Conservation (phyloP, 768 basidiomycete species). For the Naganishia vaughanmartiniae region DNA sequence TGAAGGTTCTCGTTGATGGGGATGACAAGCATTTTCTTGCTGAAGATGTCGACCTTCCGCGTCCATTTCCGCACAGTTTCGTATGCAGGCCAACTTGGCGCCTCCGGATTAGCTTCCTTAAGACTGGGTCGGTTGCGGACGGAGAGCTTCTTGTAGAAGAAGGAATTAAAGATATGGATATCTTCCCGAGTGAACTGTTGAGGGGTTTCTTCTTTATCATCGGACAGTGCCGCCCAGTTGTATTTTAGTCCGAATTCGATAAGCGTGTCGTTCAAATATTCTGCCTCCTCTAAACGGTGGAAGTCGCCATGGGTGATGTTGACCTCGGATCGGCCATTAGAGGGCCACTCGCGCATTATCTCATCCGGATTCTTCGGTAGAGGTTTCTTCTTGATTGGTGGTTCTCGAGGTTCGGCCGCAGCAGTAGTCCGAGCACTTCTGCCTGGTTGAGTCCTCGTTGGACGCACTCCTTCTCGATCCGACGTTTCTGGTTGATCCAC, state of each 20-base stretch:
- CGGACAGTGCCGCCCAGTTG: constrained; percentile 42
- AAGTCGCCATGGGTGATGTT: constrained; percentile 78
- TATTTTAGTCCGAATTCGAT: constrained; percentile 95
- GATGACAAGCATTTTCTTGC: constrained; percentile 86
- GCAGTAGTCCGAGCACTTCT: neutral
- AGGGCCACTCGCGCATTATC: constrained; percentile 37
- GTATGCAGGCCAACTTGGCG: constrained; percentile 55
- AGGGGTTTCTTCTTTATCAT: neutral
- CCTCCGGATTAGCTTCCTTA: constrained; percentile 53
- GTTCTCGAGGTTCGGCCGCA: neutral
- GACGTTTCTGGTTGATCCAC: neutral
- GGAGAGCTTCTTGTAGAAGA: constrained; percentile 93
- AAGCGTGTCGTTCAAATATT: constrained; percentile 92
- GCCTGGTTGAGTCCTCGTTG: constrained; percentile 9
- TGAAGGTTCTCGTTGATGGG: constrained; percentile 96
- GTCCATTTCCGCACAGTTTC: constrained; percentile 92
- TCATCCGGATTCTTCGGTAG: constrained; percentile 13
- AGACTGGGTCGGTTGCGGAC: constrained; percentile 54
- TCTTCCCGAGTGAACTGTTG: neutral
- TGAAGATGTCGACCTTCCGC: constrained; percentile 77
- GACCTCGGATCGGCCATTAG: constrained; percentile 52
- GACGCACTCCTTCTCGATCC: neutral
- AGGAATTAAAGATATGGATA: constrained; percentile 90
- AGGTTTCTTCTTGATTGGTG: neutral
- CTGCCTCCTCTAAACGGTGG: constrained; percentile 68